These are phyloP conservation scores for Scopulariopsis brevicaulis DNA, from an alignment of 2,329 filamentous ascomycete genomes.

Conservation along the genomic window DNA sequence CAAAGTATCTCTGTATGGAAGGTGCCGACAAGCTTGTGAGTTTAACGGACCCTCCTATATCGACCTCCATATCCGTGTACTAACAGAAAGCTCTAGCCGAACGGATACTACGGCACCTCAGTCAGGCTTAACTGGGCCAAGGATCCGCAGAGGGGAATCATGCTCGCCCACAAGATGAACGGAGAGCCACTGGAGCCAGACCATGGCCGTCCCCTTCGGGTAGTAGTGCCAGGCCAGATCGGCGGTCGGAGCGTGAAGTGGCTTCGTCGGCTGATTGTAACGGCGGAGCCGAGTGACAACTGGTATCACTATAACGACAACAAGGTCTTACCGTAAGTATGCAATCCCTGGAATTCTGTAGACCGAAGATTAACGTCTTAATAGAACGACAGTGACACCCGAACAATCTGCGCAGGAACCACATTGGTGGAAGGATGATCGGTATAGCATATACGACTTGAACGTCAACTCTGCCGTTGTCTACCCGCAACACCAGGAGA, in stretches of 20 bases:
- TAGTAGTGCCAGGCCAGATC: slow-evolving; percentile 82
- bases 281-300: slow-evolving; percentile 70
- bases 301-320: slow-evolving; percentile 97
- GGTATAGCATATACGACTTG: slow-evolving; percentile 87
- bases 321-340: slow-evolving; percentile 54
- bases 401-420: slow-evolving; percentile 36
- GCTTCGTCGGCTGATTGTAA: slow-evolving; percentile 72
- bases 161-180: slow-evolving; percentile 88
- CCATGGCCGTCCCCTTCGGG: slow-evolving; percentile 74
- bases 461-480: slow-evolving; percentile 77
- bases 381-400: slow-evolving; percentile 1
- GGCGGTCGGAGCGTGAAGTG: slow-evolving; percentile 90
- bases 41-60: background rate
- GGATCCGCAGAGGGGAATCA: slow-evolving; percentile 71
- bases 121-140: slow-evolving; percentile 82
- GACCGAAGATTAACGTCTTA: background rate
- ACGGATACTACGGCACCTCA: slow-evolving; percentile 80
- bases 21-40: slow-evolving; percentile 4
- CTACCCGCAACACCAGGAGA: slow-evolving; percentile 70
- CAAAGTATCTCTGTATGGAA: slow-evolving; percentile 59
- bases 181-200: slow-evolving; percentile 70
- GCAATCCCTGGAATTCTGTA: background rate
- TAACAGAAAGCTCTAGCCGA: slow-evolving; percentile 34
- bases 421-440: slow-evolving; percentile 76
- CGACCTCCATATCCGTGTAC: background rate